These are phyloP conservation scores for Phytophthora chlamydospora DNA, from an alignment of 352 stramenopile species.

Conservation along the genomic window DNA sequence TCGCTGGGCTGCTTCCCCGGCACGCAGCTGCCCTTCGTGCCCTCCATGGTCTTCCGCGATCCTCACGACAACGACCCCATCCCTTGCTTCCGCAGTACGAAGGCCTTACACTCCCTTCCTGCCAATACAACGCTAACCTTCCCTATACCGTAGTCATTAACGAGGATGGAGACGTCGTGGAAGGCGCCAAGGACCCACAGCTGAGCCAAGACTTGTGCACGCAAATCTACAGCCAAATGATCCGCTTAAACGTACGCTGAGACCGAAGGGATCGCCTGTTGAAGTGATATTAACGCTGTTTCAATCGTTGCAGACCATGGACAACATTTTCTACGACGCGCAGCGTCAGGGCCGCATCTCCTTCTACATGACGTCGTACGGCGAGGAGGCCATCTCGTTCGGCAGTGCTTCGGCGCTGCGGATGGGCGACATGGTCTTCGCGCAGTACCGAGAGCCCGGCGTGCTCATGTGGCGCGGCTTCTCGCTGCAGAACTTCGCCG, in stretches of 20 bases:
- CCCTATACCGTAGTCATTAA: constrained; percentile 71
- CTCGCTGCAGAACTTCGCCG: constrained; percentile 96
- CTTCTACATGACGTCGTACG: constrained; percentile 96
- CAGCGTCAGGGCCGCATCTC: constrained; percentile 98
- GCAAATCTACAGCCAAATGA: constrained; percentile 89
- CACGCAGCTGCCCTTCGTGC: constrained; percentile 89
- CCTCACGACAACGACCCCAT: constrained; percentile 84
- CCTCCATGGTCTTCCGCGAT: constrained; percentile 87
- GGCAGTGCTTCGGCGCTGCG: constrained; percentile 92
- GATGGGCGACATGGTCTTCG: constrained; percentile 94
- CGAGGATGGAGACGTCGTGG: constrained; percentile 79
- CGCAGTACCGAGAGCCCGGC: constrained; percentile 97
- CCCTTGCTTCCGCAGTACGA: constrained; percentile 91
- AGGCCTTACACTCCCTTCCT: constrained; percentile 1
- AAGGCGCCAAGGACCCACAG: constrained; percentile 72
- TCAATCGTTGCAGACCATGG: constrained; percentile 89
- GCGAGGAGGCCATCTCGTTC: constrained; percentile 97
- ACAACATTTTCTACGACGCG: constrained; percentile 97
- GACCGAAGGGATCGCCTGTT: neutral
- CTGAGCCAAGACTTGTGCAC: constrained; percentile 80
- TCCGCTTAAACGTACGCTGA: constrained; percentile 71
- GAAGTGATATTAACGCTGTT: constrained; percentile 9
- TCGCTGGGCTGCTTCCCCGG: constrained; percentile 71
- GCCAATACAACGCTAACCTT: constrained; percentile 12
- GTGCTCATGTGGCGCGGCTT: constrained; percentile 99